Conservation (phyloP, 2,329 filamentous ascomycete genomes). For the Rutstroemia sp. region DNA sequence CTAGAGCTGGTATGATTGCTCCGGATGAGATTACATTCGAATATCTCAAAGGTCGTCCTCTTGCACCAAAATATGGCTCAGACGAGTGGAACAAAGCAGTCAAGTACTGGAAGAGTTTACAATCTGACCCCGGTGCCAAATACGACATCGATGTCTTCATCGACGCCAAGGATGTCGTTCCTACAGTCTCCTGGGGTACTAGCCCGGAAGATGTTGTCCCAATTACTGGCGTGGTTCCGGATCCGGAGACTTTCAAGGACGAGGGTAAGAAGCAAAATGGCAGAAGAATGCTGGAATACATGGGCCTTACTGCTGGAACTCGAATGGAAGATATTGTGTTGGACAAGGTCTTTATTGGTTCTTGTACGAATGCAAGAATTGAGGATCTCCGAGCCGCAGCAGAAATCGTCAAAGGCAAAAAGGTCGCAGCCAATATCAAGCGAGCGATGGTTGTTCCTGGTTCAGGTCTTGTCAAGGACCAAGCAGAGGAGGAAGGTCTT, state of each 20-base stretch:
- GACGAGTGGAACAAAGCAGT: slow-evolving; percentile 85
- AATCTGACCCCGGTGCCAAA: slow-evolving; percentile 79
- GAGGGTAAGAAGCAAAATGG: slow-evolving; percentile 75
- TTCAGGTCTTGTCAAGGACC: slow-evolving; percentile 86
- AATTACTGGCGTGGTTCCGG: slow-evolving; percentile 84
- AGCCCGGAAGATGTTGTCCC: slow-evolving; percentile 94
- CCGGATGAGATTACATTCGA: slow-evolving; percentile 92
- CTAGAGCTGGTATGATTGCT: slow-evolving; percentile 92
- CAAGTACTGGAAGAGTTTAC: slow-evolving; percentile 79
- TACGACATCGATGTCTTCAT: slow-evolving; percentile 88
- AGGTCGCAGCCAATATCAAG: slow-evolving; percentile 82
- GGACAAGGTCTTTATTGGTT: slow-evolving; percentile 97
- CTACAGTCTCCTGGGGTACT: slow-evolving; percentile 94
- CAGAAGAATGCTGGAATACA: slow-evolving; percentile 83
- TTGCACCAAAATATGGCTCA: slow-evolving; percentile 74
- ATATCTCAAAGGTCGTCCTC: slow-evolving; percentile 84
- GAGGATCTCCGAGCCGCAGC: slow-evolving; percentile 90
- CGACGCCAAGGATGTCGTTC: slow-evolving; percentile 85
- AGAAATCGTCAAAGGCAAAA: slow-evolving; percentile 77
- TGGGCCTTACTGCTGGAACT: slow-evolving; percentile 82
- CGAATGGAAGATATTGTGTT: slow-evolving; percentile 85
- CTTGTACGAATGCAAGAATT: slow-evolving; percentile 94
- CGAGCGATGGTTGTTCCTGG: slow-evolving; percentile 94
- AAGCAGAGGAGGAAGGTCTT: slow-evolving; percentile 85
- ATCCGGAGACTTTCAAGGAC: slow-evolving; percentile 78